phyloP scores from a whole-genome alignment of 2,329 filamentous ascomycete genomes.

The Neopestalotiopsis sp. region DNA sequence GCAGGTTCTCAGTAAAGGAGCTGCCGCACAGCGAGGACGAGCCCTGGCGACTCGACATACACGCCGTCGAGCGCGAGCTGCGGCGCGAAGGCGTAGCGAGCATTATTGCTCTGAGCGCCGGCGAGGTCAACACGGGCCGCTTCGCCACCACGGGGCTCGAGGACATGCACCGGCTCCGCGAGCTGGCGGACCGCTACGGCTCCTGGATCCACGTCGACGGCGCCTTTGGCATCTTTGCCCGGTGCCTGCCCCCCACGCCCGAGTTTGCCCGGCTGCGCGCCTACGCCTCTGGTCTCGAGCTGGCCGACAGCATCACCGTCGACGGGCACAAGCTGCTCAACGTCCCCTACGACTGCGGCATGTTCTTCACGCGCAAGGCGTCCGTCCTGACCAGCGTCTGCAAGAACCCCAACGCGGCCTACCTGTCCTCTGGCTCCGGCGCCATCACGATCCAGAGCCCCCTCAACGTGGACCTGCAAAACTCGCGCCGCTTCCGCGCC shows the following conservation, averaged over 20 bases:
- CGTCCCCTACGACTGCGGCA: conserved; percentile 91
- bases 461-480: conserved; percentile 86
- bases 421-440: conserved; percentile 56
- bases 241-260: conserved; percentile 61
- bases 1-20: conserved; percentile 69
- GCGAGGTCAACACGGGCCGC: conserved; percentile 88
- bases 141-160: conserved; percentile 67
- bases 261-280: conserved; percentile 61
- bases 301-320: conserved; percentile 85
- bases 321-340: conserved; percentile 95
- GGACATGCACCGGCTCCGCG: conserved; percentile 68
- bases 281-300: conserved; percentile 68
- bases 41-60: conserved; percentile 74
- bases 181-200: conserved; percentile 72
- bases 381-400: conserved; percentile 68
- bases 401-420: conserved; percentile 84
- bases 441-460: conserved; percentile 70
- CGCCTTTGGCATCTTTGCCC: conserved; percentile 85
- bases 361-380: conserved; percentile 78
- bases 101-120: conserved; percentile 81
- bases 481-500: conserved; percentile 88
- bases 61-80: conserved; percentile 66
- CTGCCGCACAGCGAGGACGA: conserved; percentile 55
- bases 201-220: conserved; percentile 93
- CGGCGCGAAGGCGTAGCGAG: conserved; percentile 59